Evolutionary conservation across 768 basidiomycete species (phyloP), one percentile per base, ranked within the genome.

Genomic region (Mycena metata): DNA sequence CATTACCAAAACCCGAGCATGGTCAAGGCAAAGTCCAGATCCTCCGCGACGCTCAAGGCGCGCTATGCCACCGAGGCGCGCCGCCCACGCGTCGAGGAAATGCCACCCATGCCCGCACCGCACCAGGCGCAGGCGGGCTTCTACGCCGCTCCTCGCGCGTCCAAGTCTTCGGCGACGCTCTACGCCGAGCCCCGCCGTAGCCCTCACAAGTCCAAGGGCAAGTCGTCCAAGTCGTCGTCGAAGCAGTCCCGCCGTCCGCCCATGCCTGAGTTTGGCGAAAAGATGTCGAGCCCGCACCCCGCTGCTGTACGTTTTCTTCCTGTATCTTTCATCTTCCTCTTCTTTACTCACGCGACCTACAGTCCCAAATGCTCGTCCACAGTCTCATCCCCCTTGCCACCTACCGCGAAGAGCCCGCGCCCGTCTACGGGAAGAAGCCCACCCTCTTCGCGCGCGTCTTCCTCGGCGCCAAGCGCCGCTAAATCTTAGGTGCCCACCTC

Each of bases 361-460:
- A 68, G 67, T 68, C 61, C 17, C 61, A 63, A 42, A 68, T 68
- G 67, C 46, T 67, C n/a, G 33, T 60, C 13, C 66, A 67, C 51
- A 60, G 58, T 0, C 66, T 66, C 23, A 24, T 55, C 2, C 65
- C 65, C 17, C 2, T 62, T 30, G 67, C 61, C 33, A 26, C 56
- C 17, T 59, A 63, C 54, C 26, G 24, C 2, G 49, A 59, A 7
- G 8, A 33, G 15, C 39, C 60, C 12, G 54, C 30, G n/a, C 39
- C 36, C n/a, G 3, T n/a, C 7, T 46, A 54, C 21, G 26, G 11
- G 7, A 62, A 64, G 35, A 23, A 23, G 46, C 35, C 55, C 36
- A 57, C 66, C 46, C 60, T 67, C 13, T 56, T 67, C 39, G 57
- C 61, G 47, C 66, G 66, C 41, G 62, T 67, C 39, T 56, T 64